A percentile compares a stretch with the other conserved stretches of the same genome.
Evolutionary conservation across 2,329 filamentous ascomycete species (phyloP).

Genomic region (Amauroascus verrucosus): DNA sequence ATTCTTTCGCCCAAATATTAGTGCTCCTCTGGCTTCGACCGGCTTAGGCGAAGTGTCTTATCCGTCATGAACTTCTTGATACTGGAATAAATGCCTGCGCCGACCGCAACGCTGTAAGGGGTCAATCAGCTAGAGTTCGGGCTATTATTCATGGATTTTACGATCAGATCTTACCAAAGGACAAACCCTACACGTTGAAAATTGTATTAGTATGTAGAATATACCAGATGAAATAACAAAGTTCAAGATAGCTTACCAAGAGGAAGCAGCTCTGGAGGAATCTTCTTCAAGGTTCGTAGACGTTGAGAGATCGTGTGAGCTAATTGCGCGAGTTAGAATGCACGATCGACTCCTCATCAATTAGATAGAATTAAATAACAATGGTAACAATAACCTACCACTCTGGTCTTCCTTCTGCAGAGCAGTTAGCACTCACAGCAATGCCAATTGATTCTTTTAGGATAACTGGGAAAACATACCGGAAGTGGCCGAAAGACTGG

Average conservation of each 20-base stretch:
- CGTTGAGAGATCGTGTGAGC: conserved; percentile 96
- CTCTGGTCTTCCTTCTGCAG: conserved; percentile 12
- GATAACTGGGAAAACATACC: conserved; percentile 9
- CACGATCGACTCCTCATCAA: neutral
- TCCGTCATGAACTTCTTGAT: conserved; percentile 73
- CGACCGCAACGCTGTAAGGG: conserved; percentile 50
- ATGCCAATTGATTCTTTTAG: neutral
- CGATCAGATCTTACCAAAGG: conserved; percentile 55
- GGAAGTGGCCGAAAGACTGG: conserved; percentile 9
- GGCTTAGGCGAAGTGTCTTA: conserved; percentile 80
- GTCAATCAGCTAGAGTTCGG: conserved; percentile 17
- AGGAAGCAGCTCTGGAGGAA: conserved; percentile 88
- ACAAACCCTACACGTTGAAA: conserved; percentile 57
- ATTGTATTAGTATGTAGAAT: neutral
- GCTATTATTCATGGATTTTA: conserved; percentile 12
- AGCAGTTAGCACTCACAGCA: conserved; percentile 3
- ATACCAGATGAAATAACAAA: neutral
- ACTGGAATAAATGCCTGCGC: conserved; percentile 73
- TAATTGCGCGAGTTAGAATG: conserved; percentile 31
- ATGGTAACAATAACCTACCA: neutral
- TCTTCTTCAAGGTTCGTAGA: conserved; percentile 75
- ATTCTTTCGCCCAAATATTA: neutral
- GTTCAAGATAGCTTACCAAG: conserved; percentile 57
- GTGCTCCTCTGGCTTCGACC: conserved; percentile 48
- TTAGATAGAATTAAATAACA: neutral